Base-by-base conservation (phyloP, 306 rosid genomes). In the Hippophae gyantsensis region DNA sequence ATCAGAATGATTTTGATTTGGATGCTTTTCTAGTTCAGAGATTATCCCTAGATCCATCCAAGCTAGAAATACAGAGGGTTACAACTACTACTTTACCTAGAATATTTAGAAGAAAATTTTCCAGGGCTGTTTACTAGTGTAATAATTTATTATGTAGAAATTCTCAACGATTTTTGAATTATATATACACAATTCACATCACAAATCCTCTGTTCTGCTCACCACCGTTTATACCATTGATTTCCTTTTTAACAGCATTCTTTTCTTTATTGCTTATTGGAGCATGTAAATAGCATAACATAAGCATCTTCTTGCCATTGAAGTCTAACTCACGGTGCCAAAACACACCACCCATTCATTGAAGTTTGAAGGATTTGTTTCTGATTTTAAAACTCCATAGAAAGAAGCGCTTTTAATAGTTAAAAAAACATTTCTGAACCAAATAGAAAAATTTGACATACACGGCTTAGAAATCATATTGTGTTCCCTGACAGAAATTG, bases 11-110 rank as follows among this genome's bases (percentile, higher is more conserved):
- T 49, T 79, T 87, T 38, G 85, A 85, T 73, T 71, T 90, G 74
- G 96, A 90, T 71, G 83, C 86, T 50, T 90, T 90, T 56, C 70
- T 85, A 46, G 62, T 42, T 60, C 54, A 79, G 61, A 83, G 72
- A 67, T 53, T 90, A 42, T 81, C 81, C 56, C 47, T 90, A 58
- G 95, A 90, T 76, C 69, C 81, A 6, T 73, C 89, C 8, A 87
- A 75, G 49, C 77, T 90, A 6, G 86, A 85, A 62, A 60, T 74
- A 74, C 85, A 72, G 74, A 57, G 81, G 68, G 95, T 69, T 60
- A 43, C 85, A 32, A 78, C 45, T 61, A 43, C 45, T 55, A 51
- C 70, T 44, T 48, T 64, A 49, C 60, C 67, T 11, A 74, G 70
- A 61, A 85, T 59, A 77, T 60, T 55, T 12, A 44, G 52, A 51